Evolutionary conservation across 2,329 filamentous ascomycete genomes (phyloP).

Genomic region (Aspergillus ochraceoroseus): DNA sequence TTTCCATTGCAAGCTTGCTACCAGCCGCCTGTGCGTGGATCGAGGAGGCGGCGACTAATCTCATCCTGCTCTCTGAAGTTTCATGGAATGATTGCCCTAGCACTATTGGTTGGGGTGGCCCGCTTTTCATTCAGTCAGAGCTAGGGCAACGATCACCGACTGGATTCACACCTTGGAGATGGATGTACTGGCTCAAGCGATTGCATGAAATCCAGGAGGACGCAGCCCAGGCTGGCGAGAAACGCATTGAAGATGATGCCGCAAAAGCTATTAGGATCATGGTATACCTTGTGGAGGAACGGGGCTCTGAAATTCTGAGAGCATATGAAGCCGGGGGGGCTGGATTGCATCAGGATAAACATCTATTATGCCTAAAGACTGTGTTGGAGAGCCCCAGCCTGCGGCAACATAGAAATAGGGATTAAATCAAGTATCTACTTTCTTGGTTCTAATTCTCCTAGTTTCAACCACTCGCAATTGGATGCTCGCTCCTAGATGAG

Average conservation of each 20-base stretch:
- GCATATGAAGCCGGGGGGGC: conserved; percentile 1
- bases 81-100: conserved; percentile 23
- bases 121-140: conserved; percentile 21
- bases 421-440: no score
- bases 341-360: conserved; percentile 1
- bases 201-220: conserved; percentile 24
- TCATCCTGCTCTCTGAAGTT: conserved; percentile 21
- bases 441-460: no score
- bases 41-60: conserved; percentile 16
- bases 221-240: conserved; percentile 19
- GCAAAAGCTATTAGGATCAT: conserved; percentile 22
- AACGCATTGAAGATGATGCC: conserved; percentile 19
- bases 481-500: no score
- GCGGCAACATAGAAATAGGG: no score
- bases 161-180: conserved; percentile 27
- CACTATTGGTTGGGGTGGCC: conserved; percentile 16
- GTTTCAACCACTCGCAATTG: no score
- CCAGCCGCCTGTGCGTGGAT: conserved; percentile 22
- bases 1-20: conserved; percentile 17
- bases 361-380: neutral
- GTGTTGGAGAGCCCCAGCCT: no score
- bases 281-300: conserved; percentile 14
- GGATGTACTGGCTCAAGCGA: conserved; percentile 27
- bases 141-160: conserved; percentile 22
- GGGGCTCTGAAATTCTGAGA: conserved; percentile 19